phyloP scores from a whole-genome alignment of 208 protist species.

The Leishmania major region DNA sequence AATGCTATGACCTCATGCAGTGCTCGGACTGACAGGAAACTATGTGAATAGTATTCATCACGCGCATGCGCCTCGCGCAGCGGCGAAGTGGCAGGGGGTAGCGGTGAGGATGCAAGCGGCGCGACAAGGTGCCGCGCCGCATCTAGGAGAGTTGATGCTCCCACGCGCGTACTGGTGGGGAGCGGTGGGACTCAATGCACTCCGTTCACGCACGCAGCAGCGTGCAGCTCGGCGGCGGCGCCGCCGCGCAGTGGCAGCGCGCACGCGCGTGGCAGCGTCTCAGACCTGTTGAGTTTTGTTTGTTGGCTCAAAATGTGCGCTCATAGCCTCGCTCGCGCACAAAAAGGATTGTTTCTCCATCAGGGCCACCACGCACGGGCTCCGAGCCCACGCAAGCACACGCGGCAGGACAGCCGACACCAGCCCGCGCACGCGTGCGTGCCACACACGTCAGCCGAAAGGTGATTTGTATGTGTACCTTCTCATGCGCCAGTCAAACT shows the following conservation, averaged over 20 bases:
- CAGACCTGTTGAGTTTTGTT: conserved; percentile 34
- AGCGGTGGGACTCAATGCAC: conserved; percentile 31
- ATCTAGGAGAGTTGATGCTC: conserved; percentile 30
- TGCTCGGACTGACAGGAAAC: conserved; percentile 21
- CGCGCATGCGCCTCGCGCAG: conserved; percentile 1
- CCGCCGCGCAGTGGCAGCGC: neutral
- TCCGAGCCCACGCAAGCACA: neutral
- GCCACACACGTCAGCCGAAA: no score
- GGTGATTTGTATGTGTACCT: no score
- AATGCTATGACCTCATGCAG: conserved; percentile 12
- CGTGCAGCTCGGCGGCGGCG: neutral
- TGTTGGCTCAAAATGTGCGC: conserved; percentile 34
- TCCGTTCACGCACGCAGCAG: neutral
- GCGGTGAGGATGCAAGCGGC: neutral
- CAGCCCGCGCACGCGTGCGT: no score
- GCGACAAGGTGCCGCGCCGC: neutral
- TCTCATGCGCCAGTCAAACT: no score
- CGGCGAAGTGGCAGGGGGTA: neutral
- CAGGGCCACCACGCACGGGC: neutral
- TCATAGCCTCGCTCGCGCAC: conserved; percentile 33
- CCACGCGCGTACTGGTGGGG: conserved; percentile 12
- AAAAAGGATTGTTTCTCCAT: conserved; percentile 16
- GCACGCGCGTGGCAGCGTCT: neutral
- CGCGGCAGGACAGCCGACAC: neutral
- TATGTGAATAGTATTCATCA: conserved; percentile 19